Evolutionary conservation across 2,329 filamentous ascomycete genomes (phyloP), one percentile per base, ranked within the genome.

Genomic region (Colletotrichum kahawae): DNA sequence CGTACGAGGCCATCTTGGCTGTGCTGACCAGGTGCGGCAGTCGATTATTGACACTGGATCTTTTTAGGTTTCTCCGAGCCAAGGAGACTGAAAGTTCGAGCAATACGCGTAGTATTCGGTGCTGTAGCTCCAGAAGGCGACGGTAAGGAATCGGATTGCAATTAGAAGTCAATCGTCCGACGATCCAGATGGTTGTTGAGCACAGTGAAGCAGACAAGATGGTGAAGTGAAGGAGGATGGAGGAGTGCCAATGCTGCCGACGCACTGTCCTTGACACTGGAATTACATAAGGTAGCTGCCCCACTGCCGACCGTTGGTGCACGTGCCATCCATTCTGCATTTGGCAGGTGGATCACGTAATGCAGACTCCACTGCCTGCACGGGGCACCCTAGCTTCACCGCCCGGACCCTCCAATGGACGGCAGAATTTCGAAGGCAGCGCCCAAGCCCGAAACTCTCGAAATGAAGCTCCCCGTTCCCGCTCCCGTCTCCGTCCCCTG

Each of bases 371-470:
- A 8, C 5, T 27, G 1, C 34, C 34, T 24, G 21, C 62, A 48
- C 12, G 43, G 29, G 43, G n/a, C 3, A 34, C 5, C 29, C 65
- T 29, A 16, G 54, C 27, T 13, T 77, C 70, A 70, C 70, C 71
- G 71, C 74, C 68, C 59, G 51, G 65, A 72, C 63, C 54, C 34
- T 65, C 67, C 33, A 27, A 21, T 8, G 21, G 56, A 12, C 70
- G 76, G 76, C 76, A 77, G 76, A 77, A 77, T 76, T 66, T 71
- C 76, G 74, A 66, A 51, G 54, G 31, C 43, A 51, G 67, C 54
- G 60, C 33, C 67, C 67, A 57, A 63, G 60, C 69, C 73, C 73
- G 73, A 72, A 72, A 72, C 72, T 67, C 54, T 33, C 31, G 38
- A 67, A 38, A 48, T 57, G 56, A 48, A 69, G 67, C 67, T 62